Percentiles rank a stretch among this genome's conserved stretches.
Conservation (phyloP, 345 rosid genomes). For the Eucalyptus pauciflora region DNA sequence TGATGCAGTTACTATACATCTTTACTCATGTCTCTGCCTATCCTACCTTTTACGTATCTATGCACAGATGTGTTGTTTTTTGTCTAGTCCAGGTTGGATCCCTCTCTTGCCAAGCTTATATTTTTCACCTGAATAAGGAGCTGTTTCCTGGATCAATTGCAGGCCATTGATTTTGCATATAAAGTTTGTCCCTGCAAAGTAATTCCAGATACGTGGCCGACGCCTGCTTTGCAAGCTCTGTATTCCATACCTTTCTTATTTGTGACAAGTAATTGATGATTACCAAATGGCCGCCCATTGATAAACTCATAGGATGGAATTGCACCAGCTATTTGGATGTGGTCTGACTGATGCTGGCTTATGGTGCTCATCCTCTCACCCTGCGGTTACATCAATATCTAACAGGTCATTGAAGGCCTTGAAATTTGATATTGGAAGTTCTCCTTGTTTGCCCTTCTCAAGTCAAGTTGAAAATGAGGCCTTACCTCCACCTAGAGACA, state of each 20-base stretch:
- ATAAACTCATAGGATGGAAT: constrained; percentile 26
- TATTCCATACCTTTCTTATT: background rate
- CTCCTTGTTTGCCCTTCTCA: constrained; percentile 32
- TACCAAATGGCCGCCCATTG: constrained; percentile 6
- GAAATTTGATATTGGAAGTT: constrained; percentile 19
- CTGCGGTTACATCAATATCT: constrained; percentile 18
- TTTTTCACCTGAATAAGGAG: background rate
- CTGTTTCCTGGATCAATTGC: background rate
- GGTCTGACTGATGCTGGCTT: constrained; percentile 27
- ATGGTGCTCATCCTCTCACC: constrained; percentile 24
- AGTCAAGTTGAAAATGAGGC: constrained; percentile 29
- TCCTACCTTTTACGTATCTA: background rate
- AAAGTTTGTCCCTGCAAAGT: background rate
- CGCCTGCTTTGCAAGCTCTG: background rate
- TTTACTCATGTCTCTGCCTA: background rate
- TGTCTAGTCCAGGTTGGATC: background rate
- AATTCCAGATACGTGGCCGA: background rate
- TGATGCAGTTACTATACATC: background rate
- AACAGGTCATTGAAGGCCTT: constrained; percentile 16
- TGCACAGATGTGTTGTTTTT: background rate
- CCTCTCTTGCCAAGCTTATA: background rate
- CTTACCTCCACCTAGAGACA: constrained; percentile 24
- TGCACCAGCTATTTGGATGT: constrained; percentile 19
- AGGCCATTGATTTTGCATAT: background rate
- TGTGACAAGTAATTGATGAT: background rate